Conservation (phyloP, 129 eudicot genomes). For the Pseudognaphalium luteoalbum region DNA sequence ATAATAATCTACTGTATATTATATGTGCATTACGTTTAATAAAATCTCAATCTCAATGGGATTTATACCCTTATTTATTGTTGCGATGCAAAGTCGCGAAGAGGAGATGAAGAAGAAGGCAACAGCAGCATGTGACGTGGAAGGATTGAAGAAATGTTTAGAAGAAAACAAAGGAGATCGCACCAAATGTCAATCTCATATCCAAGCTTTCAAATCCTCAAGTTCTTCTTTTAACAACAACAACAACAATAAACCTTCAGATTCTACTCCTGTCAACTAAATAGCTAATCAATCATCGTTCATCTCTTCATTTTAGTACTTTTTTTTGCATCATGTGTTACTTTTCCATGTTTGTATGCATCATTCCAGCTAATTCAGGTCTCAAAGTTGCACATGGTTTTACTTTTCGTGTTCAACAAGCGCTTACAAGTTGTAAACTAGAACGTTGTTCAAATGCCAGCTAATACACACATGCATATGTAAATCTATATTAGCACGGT, state of each 20-base stretch:
- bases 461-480: conserved; percentile 23
- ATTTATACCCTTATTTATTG: too few relatives aligned
- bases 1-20: too few relatives aligned
- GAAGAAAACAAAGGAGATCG: conserved; percentile 66
- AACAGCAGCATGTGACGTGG: conserved; percentile 59
- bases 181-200: conserved; percentile 59
- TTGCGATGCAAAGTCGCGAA: neutral
- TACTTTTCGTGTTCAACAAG: conserved; percentile 18
- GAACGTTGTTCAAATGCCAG: conserved; percentile 20
- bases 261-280: neutral
- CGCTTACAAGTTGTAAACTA: conserved; percentile 9
- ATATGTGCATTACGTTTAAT: too few relatives aligned
- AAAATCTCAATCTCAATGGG: too few relatives aligned
- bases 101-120: conserved; percentile 10
- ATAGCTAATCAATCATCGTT: neutral
- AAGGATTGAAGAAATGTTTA: conserved; percentile 68
- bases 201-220: conserved; percentile 63
- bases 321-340: neutral
- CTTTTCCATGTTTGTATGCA: neutral
- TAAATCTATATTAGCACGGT: neutral
- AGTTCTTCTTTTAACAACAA: conserved; percentile 28
- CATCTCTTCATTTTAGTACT: neutral
- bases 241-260: conserved; percentile 33
- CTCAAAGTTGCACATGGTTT: conserved; percentile 27
- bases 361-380: conserved; percentile 24